phyloP scores from a whole-genome alignment of 768 basidiomycete genomes.

The Punctularia strigosozonata region DNA sequence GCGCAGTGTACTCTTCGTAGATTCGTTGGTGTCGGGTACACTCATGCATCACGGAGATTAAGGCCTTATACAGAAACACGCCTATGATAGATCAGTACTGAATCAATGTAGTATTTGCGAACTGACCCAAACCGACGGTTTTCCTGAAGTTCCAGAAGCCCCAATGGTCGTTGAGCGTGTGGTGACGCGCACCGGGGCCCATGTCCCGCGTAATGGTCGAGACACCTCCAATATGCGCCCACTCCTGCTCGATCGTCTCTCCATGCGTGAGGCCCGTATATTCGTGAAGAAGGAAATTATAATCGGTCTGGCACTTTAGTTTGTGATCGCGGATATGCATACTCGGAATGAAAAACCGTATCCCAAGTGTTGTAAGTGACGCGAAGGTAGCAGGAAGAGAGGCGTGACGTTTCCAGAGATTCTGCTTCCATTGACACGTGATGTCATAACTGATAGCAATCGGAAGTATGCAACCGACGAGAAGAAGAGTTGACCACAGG shows the following conservation, averaged over 20 bases:
- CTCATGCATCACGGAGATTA: slow-evolving; percentile 6
- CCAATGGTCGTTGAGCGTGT: slow-evolving; percentile 11
- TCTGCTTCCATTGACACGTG: too few relatives aligned
- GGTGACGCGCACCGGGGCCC: slow-evolving; percentile 6
- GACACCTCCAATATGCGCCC: slow-evolving; percentile 7
- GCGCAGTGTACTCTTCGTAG: neutral
- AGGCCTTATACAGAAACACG: slow-evolving; percentile 5
- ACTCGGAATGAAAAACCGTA: slow-evolving; percentile 22
- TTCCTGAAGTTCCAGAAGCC: slow-evolving; percentile 20
- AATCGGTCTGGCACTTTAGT: slow-evolving; percentile 12
- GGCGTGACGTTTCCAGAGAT: too few relatives aligned
- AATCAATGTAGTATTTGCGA: neutral
- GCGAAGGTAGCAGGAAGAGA: too few relatives aligned
- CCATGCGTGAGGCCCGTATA: slow-evolving; percentile 13
- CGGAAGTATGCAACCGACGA: too few relatives aligned
- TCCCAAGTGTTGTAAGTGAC: too few relatives aligned
- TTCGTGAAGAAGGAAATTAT: slow-evolving; percentile 18
- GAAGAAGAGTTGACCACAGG: too few relatives aligned
- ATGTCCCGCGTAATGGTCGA: slow-evolving; percentile 8
- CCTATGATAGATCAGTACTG: slow-evolving; percentile 3
- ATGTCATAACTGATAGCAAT: too few relatives aligned
- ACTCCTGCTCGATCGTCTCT: slow-evolving; percentile 13
- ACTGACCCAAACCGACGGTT: slow-evolving; percentile 11
- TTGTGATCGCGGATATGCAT: slow-evolving; percentile 21
- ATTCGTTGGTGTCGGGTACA: neutral